These are phyloP conservation scores for Myochromella boudieri DNA, from an alignment of 768 basidiomycete species.

Conservation along the genomic window DNA sequence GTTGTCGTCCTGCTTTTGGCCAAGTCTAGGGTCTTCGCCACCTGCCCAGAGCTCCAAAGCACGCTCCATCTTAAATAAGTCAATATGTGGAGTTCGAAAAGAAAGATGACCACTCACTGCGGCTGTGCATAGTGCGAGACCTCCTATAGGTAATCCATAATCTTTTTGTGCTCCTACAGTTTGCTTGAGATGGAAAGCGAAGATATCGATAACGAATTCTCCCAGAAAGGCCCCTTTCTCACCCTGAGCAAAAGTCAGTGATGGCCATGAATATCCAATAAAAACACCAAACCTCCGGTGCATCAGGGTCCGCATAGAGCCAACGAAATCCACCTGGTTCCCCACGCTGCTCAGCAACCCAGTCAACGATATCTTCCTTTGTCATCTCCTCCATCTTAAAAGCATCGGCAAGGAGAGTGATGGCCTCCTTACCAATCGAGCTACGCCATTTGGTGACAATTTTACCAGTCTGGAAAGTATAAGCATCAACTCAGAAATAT, in stretches of 20 bases:
- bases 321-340: not conserved
- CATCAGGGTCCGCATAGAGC: not conserved
- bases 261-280: no score
- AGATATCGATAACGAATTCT: not conserved
- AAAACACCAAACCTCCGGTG: not conserved
- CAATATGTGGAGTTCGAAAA: not conserved
- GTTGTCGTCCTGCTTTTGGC: no score
- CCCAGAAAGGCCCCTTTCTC: no score
- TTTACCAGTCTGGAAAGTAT: not conserved
- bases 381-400: not conserved
- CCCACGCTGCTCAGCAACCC: no score
- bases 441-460: not conserved
- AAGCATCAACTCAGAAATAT: not conserved
- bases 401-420: not conserved
- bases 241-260: no score
- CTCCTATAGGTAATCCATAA: not conserved
- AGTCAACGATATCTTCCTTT: no score
- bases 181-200: not conserved
- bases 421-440: not conserved
- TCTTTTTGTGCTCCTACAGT: not conserved
- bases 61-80: not conserved
- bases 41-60: no score
- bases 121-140: no score
- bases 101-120: not conserved
- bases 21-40: not conserved